These are phyloP conservation scores for Sporothrix brasiliensis DNA, from an alignment of 2,329 filamentous ascomycete species.

Conservation along the genomic window DNA sequence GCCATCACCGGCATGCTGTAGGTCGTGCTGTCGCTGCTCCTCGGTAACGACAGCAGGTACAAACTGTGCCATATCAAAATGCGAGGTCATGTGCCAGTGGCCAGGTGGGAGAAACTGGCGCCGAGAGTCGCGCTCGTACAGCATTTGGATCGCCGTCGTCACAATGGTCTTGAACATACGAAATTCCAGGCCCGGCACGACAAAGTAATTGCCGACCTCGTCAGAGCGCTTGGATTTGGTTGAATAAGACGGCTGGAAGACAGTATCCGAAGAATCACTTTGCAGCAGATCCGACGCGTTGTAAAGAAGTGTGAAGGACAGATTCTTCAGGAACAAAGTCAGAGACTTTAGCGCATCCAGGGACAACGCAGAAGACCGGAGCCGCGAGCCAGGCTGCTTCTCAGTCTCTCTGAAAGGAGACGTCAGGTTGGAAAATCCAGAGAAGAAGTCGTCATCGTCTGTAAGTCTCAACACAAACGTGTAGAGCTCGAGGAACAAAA, in stretches of 20 bases:
- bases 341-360: conserved; percentile 72
- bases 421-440: conserved; percentile 47
- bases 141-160: conserved; percentile 78
- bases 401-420: neutral
- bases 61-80: conserved; percentile 87
- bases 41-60: conserved; percentile 84
- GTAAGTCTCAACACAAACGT: conserved; percentile 89
- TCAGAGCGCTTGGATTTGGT: neutral
- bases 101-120: conserved; percentile 78
- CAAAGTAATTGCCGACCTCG: conserved; percentile 41
- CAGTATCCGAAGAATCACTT: neutral
- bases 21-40: conserved; percentile 75
- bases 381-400: conserved; percentile 49
- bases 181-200: conserved; percentile 71
- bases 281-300: conserved; percentile 66
- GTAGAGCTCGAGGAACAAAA: conserved; percentile 92
- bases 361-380: conserved; percentile 67
- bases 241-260: neutral
- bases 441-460: conserved; percentile 94
- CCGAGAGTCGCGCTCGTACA: conserved; percentile 92
- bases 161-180: conserved; percentile 78
- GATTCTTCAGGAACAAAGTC: conserved; percentile 83
- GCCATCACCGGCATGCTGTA: conserved; percentile 64
- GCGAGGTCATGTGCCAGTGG: conserved; percentile 91
- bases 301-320: conserved; percentile 88